Evolutionary conservation across 2,329 filamentous ascomycete species (phyloP), one percentile per base, ranked within the genome.

Genomic region (Didymella segeticola): DNA sequence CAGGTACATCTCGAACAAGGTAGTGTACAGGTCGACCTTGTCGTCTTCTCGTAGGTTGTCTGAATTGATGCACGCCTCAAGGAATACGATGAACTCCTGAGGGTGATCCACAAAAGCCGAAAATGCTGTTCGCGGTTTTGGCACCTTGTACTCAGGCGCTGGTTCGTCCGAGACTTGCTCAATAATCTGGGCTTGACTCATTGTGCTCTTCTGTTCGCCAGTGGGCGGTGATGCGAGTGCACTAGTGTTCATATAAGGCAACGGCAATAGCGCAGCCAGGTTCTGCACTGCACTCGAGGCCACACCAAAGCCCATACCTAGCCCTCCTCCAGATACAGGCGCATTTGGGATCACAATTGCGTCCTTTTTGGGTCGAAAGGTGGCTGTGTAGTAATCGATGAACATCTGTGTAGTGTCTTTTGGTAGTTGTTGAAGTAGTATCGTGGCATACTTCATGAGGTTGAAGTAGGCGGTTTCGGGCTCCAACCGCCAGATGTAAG

Each of bases 1-100:
- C 8, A 99, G 80, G 70, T 98, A 99, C 89, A 99, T 98, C 74
- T 99, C 96, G 69, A 99, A 98, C 12, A 99, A 75, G 0, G 96
- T 97, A 0, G 93, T 98, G 69, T 95, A 95, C 14, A 99, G 82
- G 72, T 99, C 96, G 1, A 88, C 84, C 59, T 87, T 89, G 70
- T 97, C 90, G 8, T 86, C 83, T 29, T 89, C 82, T 17, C 86
- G 86, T n/a, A 96, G 75, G 19, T 84, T 82, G 17, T 86, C 80
- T 53, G 92, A 88, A 43, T 87, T 79, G 5, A 96, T 83, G 56
- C 93, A 93, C 5, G 92, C 91, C 75, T 99, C 93, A 0, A 99
- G 81, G 70, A 99, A 99, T 14, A 86, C 80, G 58, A 98, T 93
- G 65, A 99, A 98, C 68, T 97, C 88, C 53, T 93, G 86, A 0